Evolutionary conservation across 2,329 filamentous ascomycete genomes (phyloP), one percentile per base, ranked within the genome.

Genomic region (Clonostachys byssicola): DNA sequence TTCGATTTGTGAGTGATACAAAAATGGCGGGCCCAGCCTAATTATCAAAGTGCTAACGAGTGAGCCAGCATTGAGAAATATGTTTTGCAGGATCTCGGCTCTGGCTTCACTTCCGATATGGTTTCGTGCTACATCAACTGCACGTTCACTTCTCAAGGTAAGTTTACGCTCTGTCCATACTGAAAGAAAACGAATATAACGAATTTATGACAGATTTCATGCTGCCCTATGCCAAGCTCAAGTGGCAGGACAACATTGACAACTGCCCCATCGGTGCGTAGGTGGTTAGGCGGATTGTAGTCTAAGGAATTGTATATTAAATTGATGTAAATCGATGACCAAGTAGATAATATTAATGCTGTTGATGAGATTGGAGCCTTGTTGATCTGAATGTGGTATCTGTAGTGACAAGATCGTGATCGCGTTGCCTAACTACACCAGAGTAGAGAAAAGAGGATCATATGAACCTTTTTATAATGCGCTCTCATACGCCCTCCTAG

Each of bases 1-100:
- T 58, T 77, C 13, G 75, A 80, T 51, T 80, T 76, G 68, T 71
- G 51, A 59, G 67, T 63, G 4, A 12, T n/a, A 5, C 23, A 6
- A 3, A 30, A 30, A 42, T 20, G 35, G 3, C 45, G 12, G 35
- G n/a, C 18, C 8, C 5, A 12, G 5, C 13, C 12, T 41, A 1
- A 12, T 17, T 14, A 18, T 34, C 33, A 7, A 14, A 14, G 17
- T 34, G 20, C 34, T 40, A 41, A 42, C 46, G 17, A 48, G 36
- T 40, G 16, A 6, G 13, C 30, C 16, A 42, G 67, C 50, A 71
- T 72, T 52, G 59, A 71, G 51, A 58, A 53, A 13, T 59, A 63
- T 39, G 53, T 73, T 14, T 54, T 72, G 18, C 51, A 54, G 6
- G 60, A 64, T 40, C 63, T 73, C 8, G 69, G 67, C 16, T 54